Evolutionary conservation across 129 eudicot genomes (phyloP).

Genomic region (Flaveria linearis): DNA sequence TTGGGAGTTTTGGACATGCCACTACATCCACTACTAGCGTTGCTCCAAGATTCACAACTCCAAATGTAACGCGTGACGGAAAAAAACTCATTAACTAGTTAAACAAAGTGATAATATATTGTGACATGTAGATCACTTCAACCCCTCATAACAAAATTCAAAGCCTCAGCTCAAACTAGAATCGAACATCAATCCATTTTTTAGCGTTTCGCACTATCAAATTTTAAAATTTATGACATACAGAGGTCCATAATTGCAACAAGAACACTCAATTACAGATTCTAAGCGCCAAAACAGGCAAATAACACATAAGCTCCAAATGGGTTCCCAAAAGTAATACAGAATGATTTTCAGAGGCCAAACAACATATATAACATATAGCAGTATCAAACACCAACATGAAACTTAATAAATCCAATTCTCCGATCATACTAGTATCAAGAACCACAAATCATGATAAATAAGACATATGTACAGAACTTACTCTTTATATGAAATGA

Average conservation of each 20-base stretch:
- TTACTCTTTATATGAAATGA: background rate
- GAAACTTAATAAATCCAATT: background rate
- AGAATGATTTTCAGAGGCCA: background rate
- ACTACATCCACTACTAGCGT: background rate
- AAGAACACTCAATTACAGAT: background rate
- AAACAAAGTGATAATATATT: too few relatives aligned
- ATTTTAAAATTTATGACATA: background rate
- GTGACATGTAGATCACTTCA: background rate
- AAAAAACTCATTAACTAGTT: background rate
- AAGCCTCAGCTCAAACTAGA: constrained; percentile 1
- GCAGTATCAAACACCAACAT: background rate
- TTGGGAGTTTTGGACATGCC: background rate
- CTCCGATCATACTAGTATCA: constrained; percentile 20
- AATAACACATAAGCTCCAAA: constrained; percentile 6
- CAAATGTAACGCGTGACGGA: background rate
- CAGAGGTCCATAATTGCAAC: background rate
- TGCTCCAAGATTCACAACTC: background rate
- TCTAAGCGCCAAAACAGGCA: background rate
- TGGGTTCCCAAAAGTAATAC: background rate
- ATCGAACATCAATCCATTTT: background rate
- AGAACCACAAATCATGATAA: constrained; percentile 14
- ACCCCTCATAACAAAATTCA: background rate
- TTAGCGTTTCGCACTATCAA: background rate
- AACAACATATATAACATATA: constrained; percentile 11
- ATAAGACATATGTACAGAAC: background rate